Conservation (phyloP, 2,329 filamentous ascomycete genomes). For the Aspergillus ochraceoroseus region DNA sequence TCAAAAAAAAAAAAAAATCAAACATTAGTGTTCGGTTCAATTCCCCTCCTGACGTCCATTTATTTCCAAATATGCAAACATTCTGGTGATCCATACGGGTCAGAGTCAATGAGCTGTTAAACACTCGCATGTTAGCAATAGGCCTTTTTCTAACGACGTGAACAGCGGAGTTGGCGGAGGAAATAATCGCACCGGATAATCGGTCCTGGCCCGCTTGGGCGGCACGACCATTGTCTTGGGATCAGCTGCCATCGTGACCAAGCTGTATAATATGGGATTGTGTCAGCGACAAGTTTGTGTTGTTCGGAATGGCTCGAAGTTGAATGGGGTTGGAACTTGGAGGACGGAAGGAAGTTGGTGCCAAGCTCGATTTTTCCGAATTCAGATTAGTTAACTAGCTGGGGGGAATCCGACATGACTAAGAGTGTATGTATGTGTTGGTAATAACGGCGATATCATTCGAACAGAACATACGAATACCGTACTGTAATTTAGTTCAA, state of each 20-base stretch:
- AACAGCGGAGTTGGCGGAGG: background rate
- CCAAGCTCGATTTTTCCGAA: conserved; percentile 20
- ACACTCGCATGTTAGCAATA: conserved; percentile 25
- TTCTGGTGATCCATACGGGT: conserved; percentile 65
- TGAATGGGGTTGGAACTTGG: conserved; percentile 29
- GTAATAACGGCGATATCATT: no score
- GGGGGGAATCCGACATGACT: background rate
- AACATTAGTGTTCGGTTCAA: background rate
- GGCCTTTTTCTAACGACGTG: background rate
- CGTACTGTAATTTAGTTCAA: no score
- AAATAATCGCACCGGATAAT: conserved; percentile 70
- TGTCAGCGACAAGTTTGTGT: conserved; percentile 17
- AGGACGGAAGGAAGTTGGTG: conserved; percentile 20
- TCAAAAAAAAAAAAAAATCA: conserved; percentile 28
- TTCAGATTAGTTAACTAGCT: conserved; percentile 17
- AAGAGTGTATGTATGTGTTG: background rate
- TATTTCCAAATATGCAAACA: conserved; percentile 1
- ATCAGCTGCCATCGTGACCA: conserved; percentile 36
- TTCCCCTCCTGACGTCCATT: no score
- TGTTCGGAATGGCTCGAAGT: conserved; percentile 20
- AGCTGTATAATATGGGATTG: conserved; percentile 13
- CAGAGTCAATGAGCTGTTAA: conserved; percentile 90
- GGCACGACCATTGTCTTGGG: conserved; percentile 54
- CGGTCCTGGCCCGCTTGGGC: conserved; percentile 72
- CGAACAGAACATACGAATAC: no score